Evolutionary conservation across 129 eudicot genomes (phyloP).

Genomic region (Helichrysum umbraculigerum): DNA sequence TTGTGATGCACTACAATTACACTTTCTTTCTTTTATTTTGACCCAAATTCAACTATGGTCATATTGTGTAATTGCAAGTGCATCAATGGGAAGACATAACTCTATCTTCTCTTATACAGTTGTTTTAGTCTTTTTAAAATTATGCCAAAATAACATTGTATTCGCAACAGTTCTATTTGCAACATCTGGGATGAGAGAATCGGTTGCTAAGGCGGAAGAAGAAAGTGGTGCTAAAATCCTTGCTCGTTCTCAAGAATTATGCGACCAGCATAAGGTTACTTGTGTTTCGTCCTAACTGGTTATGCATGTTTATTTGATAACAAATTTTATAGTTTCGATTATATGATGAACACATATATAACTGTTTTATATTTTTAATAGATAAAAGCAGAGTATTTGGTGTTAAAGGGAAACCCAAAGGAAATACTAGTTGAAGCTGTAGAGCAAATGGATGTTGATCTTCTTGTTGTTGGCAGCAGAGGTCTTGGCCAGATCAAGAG

Average conservation of each 20-base stretch:
- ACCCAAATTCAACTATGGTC: background rate
- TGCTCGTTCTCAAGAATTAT: constrained; percentile 50
- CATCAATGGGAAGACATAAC: background rate
- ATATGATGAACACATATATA: background rate
- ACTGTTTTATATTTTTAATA: background rate
- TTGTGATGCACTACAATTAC: background rate
- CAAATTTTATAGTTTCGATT: background rate
- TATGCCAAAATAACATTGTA: background rate
- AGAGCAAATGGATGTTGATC: constrained; percentile 45
- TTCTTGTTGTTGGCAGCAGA: constrained; percentile 61
- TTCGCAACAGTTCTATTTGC: constrained; percentile 39
- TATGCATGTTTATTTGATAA: background rate
- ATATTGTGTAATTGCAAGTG: background rate
- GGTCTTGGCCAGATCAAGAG: constrained; percentile 59
- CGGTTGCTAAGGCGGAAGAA: constrained; percentile 52
- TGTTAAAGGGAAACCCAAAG: constrained; percentile 48
- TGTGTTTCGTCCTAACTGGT: background rate
- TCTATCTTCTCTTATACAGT: background rate
- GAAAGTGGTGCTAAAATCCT: constrained; percentile 52
- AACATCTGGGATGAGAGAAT: constrained; percentile 52
- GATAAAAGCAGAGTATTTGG: constrained; percentile 41
- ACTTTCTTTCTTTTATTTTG: background rate
- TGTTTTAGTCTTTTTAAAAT: background rate
- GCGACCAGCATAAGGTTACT: constrained; percentile 39
- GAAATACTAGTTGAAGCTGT: constrained; percentile 49